Evolutionary conservation across 495 filamentous ascomycete species (phyloP), one percentile per base, ranked within the genome.

Genomic region (Hypoxylon crocopeplum): DNA sequence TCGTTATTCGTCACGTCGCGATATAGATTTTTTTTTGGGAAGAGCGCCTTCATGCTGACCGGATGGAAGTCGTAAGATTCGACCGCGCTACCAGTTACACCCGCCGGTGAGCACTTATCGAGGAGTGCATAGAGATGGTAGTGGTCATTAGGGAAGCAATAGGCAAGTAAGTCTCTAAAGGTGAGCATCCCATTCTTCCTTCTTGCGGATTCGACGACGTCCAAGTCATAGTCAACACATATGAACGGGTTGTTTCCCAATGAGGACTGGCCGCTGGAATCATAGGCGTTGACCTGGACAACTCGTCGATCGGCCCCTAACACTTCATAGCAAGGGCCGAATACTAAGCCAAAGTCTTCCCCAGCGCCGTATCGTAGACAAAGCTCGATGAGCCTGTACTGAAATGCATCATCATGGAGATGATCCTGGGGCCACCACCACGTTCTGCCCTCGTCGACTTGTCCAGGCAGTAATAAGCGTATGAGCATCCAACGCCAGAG

Each of bases 131-230:
- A 45, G 17, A 51, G 47, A 13, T 20, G 32, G 1, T 30, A 12
- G n/a, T n/a, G 38, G 11, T 51, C 5, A 7, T 32, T 38, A 10
- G 55, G 55, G 7, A 58, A 51, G 12, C 55, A 51, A 11, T 50
- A 45, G 5, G 30, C 30, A 24, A 51, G 24, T 38, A 50, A 1
- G 4, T 58, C 46, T n/a, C 39, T 58, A 5, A 50, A 32, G 11
- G 22, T 58, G 16, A 52, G 48, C 2, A 47, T 1, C 1, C 41
- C 56, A 3, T 24, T 34, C 5, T 25, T 47, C 36, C 13, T 42
- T 22, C 20, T 52, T 40, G 56, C 48, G 8, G 47, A 47, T 8
- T 16, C 25, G 21, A 52, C 41, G 15, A 59, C 41, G 20, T 59
- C 56, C 17, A 59, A 12, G 5, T 33, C 33, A 20, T 48, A 59